phyloP scores from a whole-genome alignment of 345 rosid species.

The Combretum micranthum region DNA sequence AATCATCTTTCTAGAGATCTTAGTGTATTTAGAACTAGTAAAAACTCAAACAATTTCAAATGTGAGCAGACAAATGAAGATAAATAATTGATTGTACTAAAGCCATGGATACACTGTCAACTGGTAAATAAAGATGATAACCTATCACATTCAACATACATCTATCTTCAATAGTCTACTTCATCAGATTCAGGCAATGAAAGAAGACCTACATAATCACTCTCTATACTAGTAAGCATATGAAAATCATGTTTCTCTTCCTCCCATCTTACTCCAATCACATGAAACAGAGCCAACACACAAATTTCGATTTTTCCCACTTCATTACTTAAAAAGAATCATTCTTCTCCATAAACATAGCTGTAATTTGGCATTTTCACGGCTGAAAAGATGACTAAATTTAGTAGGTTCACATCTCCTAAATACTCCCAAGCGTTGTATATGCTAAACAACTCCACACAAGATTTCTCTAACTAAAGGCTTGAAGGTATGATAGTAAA shows the following conservation, averaged over 20 bases:
- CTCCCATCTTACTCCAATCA: slow-evolving; percentile 25
- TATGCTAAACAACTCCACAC: slow-evolving; percentile 20
- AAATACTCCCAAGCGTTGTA: slow-evolving; percentile 8
- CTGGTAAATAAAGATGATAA: too few species aligned
- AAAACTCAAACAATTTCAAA: too few species aligned
- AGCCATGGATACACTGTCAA: too few species aligned
- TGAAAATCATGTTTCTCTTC: slow-evolving; percentile 13
- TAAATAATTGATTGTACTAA: too few species aligned
- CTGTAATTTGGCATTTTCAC: slow-evolving; percentile 23
- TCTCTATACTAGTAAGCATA: slow-evolving; percentile 23
- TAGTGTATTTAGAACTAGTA: too few species aligned
- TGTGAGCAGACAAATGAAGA: too few species aligned
- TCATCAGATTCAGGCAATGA: slow-evolving; percentile 21
- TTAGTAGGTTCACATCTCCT: slow-evolving; percentile 24
- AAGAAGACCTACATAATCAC: slow-evolving; percentile 26
- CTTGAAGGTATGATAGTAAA: slow-evolving; percentile 21
- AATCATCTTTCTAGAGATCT: too few species aligned
- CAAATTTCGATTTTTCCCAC: slow-evolving; percentile 19
- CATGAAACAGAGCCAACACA: slow-evolving; percentile 19
- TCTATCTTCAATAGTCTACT: not conserved
- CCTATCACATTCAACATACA: too few species aligned
- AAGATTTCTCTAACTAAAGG: slow-evolving; percentile 19
- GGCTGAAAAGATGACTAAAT: slow-evolving; percentile 18
- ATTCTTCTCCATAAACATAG: slow-evolving; percentile 11
- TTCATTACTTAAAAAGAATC: slow-evolving; percentile 15